Conservation (phyloP, 1,284 basidiomycete genomes). For the Sanguinoderma infundibulare region DNA sequence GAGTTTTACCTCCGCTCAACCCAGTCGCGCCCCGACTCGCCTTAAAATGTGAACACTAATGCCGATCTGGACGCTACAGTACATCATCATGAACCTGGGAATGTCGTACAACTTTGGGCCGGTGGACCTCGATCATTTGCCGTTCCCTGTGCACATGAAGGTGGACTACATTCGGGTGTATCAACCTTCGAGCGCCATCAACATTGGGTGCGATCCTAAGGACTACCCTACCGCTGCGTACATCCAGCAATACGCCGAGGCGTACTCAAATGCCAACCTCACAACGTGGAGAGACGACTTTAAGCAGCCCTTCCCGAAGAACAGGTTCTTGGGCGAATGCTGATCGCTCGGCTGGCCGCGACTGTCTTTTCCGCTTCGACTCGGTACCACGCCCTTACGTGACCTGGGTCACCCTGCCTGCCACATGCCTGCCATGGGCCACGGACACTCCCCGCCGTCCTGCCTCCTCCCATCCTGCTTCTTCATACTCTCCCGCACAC, state of each 20-base stretch:
- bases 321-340: constrained; percentile 35
- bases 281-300: constrained; percentile 44
- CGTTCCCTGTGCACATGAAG: constrained; percentile 53
- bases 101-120: constrained; percentile 59
- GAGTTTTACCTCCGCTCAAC: constrained; percentile 18
- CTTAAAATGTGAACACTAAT: not conserved
- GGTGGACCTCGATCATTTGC: constrained; percentile 46
- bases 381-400: not conserved
- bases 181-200: constrained; percentile 48
- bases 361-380: not conserved
- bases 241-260: constrained; percentile 45
- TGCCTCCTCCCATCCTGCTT: not conserved
- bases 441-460: not conserved
- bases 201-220: constrained; percentile 58
- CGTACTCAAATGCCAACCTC: constrained; percentile 44
- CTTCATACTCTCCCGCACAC: not conserved
- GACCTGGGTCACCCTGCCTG: not conserved
- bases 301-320: constrained; percentile 41
- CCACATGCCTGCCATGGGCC: no score
- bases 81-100: constrained; percentile 60
- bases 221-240: constrained; percentile 58
- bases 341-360: constrained; percentile 8
- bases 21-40: not conserved
- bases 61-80: constrained; percentile 25
- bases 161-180: constrained; percentile 68